Evolutionary conservation across 1,139 yeast genomes (phyloP).

Genomic region (Blastobotrys elegans): DNA sequence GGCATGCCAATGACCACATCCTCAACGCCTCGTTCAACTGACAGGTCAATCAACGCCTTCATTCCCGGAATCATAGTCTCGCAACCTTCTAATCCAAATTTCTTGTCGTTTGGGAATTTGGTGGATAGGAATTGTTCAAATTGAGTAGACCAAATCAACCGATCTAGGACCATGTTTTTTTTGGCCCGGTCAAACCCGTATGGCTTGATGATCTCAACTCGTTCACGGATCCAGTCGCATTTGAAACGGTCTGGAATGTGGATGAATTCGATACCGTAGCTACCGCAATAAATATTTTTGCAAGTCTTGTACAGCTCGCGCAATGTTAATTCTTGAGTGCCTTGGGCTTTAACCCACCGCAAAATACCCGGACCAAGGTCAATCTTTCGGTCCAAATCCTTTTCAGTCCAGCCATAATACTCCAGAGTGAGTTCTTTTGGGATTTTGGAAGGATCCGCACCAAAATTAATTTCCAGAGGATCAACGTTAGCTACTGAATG

Average conservation of each 20-base stretch:
- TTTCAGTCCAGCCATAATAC: constrained; percentile 79
- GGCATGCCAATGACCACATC: constrained; percentile 98
- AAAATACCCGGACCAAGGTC: constrained; percentile 93
- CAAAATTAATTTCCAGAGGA: constrained; percentile 82
- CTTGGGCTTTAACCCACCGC: constrained; percentile 72
- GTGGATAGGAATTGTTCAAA: constrained; percentile 87
- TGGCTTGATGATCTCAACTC: constrained; percentile 86
- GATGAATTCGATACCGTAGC: constrained; percentile 88
- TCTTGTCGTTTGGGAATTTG: constrained; percentile 93
- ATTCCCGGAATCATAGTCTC: constrained; percentile 93
- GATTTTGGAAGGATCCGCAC: constrained; percentile 41
- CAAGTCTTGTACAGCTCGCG: constrained; percentile 69
- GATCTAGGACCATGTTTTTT: constrained; percentile 90
- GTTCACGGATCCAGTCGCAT: constrained; percentile 96
- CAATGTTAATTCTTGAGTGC: constrained; percentile 50
- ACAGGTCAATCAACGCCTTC: constrained; percentile 85
- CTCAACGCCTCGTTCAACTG: constrained; percentile 87
- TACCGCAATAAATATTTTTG: constrained; percentile 76
- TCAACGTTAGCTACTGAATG: constrained; percentile 90
- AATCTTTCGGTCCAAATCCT: constrained; percentile 74
- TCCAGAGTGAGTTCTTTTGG: constrained; percentile 87
- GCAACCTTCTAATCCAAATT: constrained; percentile 97
- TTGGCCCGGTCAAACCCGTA: constrained; percentile 74
- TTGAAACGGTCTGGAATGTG: constrained; percentile 91
- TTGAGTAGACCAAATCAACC: constrained; percentile 90